Evolutionary conservation across 2,329 filamentous ascomycete genomes (phyloP).

Genomic region (Apiospora saccharicola): DNA sequence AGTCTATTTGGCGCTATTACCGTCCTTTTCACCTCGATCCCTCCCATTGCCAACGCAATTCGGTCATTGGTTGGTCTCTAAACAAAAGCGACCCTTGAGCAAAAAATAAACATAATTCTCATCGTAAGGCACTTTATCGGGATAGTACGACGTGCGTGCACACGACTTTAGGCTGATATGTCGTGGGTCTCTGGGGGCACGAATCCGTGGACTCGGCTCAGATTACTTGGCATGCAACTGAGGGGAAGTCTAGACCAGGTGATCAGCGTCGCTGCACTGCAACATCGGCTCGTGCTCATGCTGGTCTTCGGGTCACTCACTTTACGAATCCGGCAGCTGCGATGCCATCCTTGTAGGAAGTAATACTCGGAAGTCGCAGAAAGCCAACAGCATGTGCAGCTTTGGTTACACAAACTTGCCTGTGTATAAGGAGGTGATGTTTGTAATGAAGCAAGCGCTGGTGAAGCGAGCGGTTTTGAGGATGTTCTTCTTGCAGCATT

Average conservation of each 20-base stretch:
- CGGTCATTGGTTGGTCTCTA: conserved; percentile 54
- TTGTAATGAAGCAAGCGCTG: background rate
- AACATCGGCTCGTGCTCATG: conserved; percentile 9
- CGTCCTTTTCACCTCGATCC: conserved; percentile 64
- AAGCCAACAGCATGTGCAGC: background rate
- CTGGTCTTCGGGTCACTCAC: conserved; percentile 6
- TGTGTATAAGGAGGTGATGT: background rate
- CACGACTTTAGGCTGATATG: conserved; percentile 1
- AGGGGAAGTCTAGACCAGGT: conserved; percentile 20
- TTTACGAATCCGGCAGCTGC: background rate
- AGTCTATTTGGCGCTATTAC: conserved; percentile 67
- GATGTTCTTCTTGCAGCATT: background rate
- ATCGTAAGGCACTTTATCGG: background rate
- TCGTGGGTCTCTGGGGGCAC: background rate
- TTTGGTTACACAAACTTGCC: background rate
- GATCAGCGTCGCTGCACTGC: conserved; percentile 15
- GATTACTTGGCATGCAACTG: background rate
- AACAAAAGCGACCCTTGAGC: conserved; percentile 27
- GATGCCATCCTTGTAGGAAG: background rate
- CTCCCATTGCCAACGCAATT: conserved; percentile 57
- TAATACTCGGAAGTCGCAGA: background rate
- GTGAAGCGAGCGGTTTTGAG: background rate
- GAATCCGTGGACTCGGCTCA: conserved; percentile 5
- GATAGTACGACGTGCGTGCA: background rate
- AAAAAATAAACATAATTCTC: background rate